Conservation (phyloP, 2,329 filamentous ascomycete genomes). For the Colletotrichum kahawae region DNA sequence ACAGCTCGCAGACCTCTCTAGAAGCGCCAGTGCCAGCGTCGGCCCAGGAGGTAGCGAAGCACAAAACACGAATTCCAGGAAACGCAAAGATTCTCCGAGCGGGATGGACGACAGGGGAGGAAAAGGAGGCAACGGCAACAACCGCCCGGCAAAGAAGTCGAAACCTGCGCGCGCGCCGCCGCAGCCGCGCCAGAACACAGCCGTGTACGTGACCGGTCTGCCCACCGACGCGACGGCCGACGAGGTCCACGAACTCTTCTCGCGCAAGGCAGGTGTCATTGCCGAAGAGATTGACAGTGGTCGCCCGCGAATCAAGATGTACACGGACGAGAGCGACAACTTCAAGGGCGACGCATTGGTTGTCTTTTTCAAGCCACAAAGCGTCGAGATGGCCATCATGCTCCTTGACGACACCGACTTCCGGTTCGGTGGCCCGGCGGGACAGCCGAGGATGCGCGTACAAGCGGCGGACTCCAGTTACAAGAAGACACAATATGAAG, state of each 20-base stretch:
- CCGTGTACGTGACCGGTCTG: constrained; percentile 89
- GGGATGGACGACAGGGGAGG: constrained; percentile 6
- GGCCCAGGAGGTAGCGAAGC: not conserved
- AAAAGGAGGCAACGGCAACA: constrained; percentile 14
- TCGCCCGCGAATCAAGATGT: constrained; percentile 90
- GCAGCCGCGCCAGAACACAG: constrained; percentile 75
- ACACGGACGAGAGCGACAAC: constrained; percentile 77
- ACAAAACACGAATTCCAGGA: constrained; percentile 31
- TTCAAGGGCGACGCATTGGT: constrained; percentile 95
- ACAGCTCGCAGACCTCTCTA: constrained; percentile 26
- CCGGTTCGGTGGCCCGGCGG: constrained; percentile 62
- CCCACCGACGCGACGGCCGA: constrained; percentile 78
- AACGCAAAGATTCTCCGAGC: constrained; percentile 45
- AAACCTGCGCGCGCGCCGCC: constrained; percentile 54
- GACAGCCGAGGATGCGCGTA: constrained; percentile 74
- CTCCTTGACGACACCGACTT: constrained; percentile 85
- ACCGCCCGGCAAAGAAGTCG: constrained; percentile 48
- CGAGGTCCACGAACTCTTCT: constrained; percentile 86
- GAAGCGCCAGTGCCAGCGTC: constrained; percentile 18
- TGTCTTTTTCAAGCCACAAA: constrained; percentile 94
- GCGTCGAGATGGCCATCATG: constrained; percentile 84
- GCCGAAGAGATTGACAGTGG: constrained; percentile 93
- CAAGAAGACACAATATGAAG: constrained; percentile 81
- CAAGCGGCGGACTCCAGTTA: constrained; percentile 88
- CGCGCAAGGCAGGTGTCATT: constrained; percentile 84